Evolutionary conservation across 1,139 yeast genomes (phyloP), one percentile per base, ranked within the genome.

Genomic region (Casaregolazyma lundiana): DNA sequence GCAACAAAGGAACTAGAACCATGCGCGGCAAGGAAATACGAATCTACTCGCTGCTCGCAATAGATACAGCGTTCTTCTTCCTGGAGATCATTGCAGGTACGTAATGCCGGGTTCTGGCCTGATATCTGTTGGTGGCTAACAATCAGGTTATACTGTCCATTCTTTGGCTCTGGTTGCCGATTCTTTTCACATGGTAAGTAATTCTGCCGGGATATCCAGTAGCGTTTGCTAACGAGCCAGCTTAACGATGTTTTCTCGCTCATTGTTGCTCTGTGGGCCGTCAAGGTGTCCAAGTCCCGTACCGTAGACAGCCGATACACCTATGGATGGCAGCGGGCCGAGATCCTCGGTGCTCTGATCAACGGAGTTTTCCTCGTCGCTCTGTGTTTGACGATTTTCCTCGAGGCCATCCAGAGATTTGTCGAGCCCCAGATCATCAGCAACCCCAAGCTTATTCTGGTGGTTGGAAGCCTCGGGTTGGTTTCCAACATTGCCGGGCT

Each of bases 281-380:
- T 92, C 20, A 77, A 78, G 53, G 96, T 89, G 19, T 89, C 96
- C 50, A 84, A 84, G 60, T 81, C 78, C 43, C 77, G 82, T 60
- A 81, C 84, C 17, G 95, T 96, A 1, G 95, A 88, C 64, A 85
- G 92, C 3, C 80, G 80, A 52, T 90, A 86, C 67, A 90, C 97
- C 3, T 90, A 90, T 60, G 97, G 97, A 9, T 87, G 96, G 95
- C 95, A 87, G 68, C 76, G 97, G 61, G 97, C 97, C 5, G 97
- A 87, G 68, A 90, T 89, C 53, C 75, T 88, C 57, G 98, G 97
- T 81, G 98, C 98, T 3, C 73, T 92, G 51, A 78, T 92, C 56
- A 92, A 92, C 62, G 96, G 97, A 1, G 97, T 92, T 11, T 92
- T 92, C 59, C 69, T 92, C 54, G 72, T 92, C 53, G 98, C 97